Percentiles rank a stretch among this genome's conserved stretches.
Conservation (phyloP, 2,329 filamentous ascomycete genomes). For the Calonectria henricotiae region DNA sequence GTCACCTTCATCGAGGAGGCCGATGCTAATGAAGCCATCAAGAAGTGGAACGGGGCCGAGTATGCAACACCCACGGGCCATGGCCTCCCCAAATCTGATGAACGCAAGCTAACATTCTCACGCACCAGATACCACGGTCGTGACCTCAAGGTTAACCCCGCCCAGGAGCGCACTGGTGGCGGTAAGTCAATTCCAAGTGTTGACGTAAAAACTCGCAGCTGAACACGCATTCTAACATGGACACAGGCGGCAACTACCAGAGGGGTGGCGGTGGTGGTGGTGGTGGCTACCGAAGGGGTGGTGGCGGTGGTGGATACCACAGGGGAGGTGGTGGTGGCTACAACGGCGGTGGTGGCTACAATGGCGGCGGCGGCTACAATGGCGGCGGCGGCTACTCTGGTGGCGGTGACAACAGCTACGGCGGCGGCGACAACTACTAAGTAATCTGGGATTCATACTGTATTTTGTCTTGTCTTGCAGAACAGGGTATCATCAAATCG, state of each 20-base stretch:
- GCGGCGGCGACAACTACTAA: conserved; percentile 7
- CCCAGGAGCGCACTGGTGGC: not conserved
- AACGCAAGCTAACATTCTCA: not conserved
- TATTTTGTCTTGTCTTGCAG: conserved; percentile 1
- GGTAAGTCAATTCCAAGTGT: not conserved
- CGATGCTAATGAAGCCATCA: not conserved
- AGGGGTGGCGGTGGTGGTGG: conserved; percentile 11
- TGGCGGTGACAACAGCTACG: not conserved
- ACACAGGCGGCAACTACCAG: not conserved
- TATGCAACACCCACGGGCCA: not conserved
- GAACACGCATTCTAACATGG: not conserved
- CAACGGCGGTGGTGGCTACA: not conserved
- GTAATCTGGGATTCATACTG: not conserved
- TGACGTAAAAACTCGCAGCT: not conserved
- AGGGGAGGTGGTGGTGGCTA: not conserved
- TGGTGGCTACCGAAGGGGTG: not conserved
- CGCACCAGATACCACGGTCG: not conserved
- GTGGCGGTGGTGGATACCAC: not conserved
- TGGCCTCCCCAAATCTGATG: not conserved
- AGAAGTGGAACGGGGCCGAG: not conserved
- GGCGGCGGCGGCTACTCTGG: not conserved
- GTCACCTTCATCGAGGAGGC: not conserved
- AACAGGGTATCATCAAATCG: conserved; percentile 20
- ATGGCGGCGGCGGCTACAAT: not conserved
- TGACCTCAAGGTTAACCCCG: conserved; percentile 3